Conservation (phyloP, 306 rosid genomes). For the Fragaria vesca region DNA sequence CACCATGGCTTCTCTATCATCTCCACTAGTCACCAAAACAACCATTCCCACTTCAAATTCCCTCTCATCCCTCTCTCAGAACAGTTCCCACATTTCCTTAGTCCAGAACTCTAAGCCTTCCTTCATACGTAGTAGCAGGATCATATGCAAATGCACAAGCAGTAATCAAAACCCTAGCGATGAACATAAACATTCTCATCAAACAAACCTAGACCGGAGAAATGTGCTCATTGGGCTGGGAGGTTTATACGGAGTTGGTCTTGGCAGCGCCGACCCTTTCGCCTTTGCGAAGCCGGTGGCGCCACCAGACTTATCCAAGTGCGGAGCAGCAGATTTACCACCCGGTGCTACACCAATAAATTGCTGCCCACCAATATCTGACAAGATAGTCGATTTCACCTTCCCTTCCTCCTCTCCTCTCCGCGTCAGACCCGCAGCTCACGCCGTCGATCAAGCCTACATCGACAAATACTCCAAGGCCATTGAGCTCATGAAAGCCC, state of each 20-base stretch:
- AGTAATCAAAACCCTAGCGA: constrained; percentile 15
- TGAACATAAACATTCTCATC: constrained; percentile 13
- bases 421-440: constrained; percentile 63
- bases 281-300: constrained; percentile 55
- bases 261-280: constrained; percentile 30
- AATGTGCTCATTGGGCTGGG: constrained; percentile 60
- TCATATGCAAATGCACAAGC: constrained; percentile 33
- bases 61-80: constrained; percentile 16
- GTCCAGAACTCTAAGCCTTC: constrained; percentile 10
- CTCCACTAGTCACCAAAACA: neutral
- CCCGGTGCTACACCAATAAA: constrained; percentile 28
- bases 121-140: neutral
- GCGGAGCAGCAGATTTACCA: constrained; percentile 56
- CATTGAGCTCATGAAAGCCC: constrained; percentile 52
- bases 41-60: neutral
- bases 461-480: constrained; percentile 57
- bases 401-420: constrained; percentile 15
- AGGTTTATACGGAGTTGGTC: constrained; percentile 51
- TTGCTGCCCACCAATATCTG: constrained; percentile 66
- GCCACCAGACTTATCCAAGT: constrained; percentile 40
- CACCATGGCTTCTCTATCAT: constrained; percentile 36
- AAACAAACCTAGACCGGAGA: constrained; percentile 43
- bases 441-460: constrained; percentile 40
- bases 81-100: constrained; percentile 3
- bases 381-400: constrained; percentile 44